Evolutionary conservation across 2,329 filamentous ascomycete species (phyloP).

Genomic region (Calonectria naviculata): DNA sequence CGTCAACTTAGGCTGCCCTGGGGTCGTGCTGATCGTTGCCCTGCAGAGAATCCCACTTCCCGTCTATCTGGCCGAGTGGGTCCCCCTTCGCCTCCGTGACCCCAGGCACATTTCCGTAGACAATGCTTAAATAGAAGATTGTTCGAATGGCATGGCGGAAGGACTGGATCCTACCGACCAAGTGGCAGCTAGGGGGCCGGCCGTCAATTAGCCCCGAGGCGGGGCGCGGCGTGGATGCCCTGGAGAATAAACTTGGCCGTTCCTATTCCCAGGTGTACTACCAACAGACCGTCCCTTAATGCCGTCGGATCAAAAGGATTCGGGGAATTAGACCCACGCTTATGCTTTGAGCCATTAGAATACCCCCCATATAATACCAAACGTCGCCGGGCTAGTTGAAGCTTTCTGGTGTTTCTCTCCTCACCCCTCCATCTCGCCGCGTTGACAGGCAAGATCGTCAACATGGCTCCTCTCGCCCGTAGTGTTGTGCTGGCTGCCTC

Average conservation of each 20-base stretch:
- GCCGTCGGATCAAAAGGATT: background rate
- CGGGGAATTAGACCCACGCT: constrained; percentile 12
- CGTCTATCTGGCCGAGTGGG: background rate
- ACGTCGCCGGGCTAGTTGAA: constrained; percentile 4
- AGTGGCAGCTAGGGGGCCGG: background rate
- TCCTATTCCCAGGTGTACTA: background rate
- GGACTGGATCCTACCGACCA: background rate
- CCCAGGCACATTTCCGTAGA: background rate
- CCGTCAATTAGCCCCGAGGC: background rate
- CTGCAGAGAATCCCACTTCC: background rate
- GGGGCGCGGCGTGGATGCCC: background rate
- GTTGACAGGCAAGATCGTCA: constrained; percentile 9
- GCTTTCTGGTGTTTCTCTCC: background rate
- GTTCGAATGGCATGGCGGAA: background rate
- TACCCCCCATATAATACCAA: constrained; percentile 21
- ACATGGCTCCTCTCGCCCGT: constrained; percentile 24
- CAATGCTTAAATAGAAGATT: background rate
- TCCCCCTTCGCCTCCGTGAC: background rate
- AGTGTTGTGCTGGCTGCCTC: constrained; percentile 21
- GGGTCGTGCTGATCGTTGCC: constrained; percentile 5
- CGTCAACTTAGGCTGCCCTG: background rate
- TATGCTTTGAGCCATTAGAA: background rate
- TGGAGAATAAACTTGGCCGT: background rate
- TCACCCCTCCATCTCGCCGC: background rate
- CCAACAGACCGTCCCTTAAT: background rate